phyloP scores from a whole-genome alignment of 495 filamentous ascomycete species.

The Tuber microsphaerosporum region DNA sequence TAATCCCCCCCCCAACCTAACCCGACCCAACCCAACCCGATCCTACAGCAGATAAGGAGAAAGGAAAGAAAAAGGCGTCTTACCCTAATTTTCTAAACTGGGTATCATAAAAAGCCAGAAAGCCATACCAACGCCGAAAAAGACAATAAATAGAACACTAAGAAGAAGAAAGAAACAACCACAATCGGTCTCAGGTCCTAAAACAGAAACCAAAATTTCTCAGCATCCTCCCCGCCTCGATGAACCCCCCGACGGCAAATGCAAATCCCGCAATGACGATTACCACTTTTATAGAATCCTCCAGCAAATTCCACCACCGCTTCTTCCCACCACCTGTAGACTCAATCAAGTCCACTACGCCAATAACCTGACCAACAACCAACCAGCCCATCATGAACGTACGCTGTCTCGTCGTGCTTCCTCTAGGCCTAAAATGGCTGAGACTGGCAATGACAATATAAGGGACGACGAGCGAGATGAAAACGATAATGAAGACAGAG shows the following conservation, averaged over 20 bases:
- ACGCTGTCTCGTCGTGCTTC: slow-evolving; percentile 41
- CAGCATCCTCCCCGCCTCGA: slow-evolving; percentile 37
- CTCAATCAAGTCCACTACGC: slow-evolving; percentile 34
- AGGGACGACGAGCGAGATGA: slow-evolving; percentile 35
- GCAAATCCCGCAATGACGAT: slow-evolving; percentile 23
- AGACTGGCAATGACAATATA: slow-evolving; percentile 42
- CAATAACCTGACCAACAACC: slow-evolving; percentile 36
- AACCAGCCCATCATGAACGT: slow-evolving; percentile 45
- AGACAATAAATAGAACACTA: slow-evolving; percentile 5
- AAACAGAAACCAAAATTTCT: slow-evolving; percentile 38
- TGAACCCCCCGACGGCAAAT: slow-evolving; percentile 36
- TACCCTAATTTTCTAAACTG: background rate
- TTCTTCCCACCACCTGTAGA: slow-evolving; percentile 29
- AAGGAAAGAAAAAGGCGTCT: background rate
- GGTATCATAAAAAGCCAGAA: slow-evolving; percentile 1
- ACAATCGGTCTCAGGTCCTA: slow-evolving; percentile 8
- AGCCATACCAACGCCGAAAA: slow-evolving; percentile 5
- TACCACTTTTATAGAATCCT: slow-evolving; percentile 15
- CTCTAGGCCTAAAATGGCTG: slow-evolving; percentile 33
- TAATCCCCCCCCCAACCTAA: background rate
- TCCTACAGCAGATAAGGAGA: background rate
- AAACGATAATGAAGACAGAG: slow-evolving; percentile 24
- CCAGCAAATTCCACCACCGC: slow-evolving; percentile 25
- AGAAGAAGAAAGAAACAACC: background rate
- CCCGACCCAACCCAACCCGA: background rate